Base-by-base conservation (phyloP, 768 basidiomycete genomes). In the Trametes villosa region DNA sequence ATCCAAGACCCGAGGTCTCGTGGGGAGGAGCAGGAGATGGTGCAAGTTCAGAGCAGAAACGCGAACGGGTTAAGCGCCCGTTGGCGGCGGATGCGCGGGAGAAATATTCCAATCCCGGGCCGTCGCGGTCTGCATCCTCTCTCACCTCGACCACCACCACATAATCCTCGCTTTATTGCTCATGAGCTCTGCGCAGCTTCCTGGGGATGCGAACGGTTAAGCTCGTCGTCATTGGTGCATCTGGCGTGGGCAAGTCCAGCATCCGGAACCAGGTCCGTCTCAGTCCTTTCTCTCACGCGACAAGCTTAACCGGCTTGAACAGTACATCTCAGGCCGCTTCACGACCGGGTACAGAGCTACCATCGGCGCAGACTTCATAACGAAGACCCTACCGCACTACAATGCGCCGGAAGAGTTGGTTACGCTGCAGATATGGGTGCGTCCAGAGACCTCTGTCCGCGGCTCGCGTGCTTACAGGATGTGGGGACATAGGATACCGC, bases 331-430 rank as follows among this genome's bases (percentile, higher is more conserved):
- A 11, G 85, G 86, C 27, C 83, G 82, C 13, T 94, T 94, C 73
- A 86, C 88, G 4, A 83, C 82, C 3, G 85, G 86, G 11, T 94
- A 94, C 72, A 79, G 90, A 48, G 88, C 92, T 1, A 95, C 93
- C 3, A 94, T 96, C 41, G 93, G 92, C 20, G 86, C 89, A n/a
- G 92, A 95, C 74, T 95, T 94, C 59, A 90, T 93, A 50, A 82
- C 86, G 0, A 93, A 92, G 71, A 84, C 83, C 0, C 67, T 94
- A 12, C 83, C 86, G 0, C 84, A 91, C 68, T 83, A 86, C 42
- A 79, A 67, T 4, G 75, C 78, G 17, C 77, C 80, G 15, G 82
- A 77, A 7, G 82, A 90, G 65, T 72, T 77, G 1, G 80, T 94
- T 9, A 83, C 83, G 9, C 75, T 94, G 59, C 88, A 91, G 72